phyloP scores from a whole-genome alignment of 129 eudicot genomes.

The Oenanthe sinensis region DNA sequence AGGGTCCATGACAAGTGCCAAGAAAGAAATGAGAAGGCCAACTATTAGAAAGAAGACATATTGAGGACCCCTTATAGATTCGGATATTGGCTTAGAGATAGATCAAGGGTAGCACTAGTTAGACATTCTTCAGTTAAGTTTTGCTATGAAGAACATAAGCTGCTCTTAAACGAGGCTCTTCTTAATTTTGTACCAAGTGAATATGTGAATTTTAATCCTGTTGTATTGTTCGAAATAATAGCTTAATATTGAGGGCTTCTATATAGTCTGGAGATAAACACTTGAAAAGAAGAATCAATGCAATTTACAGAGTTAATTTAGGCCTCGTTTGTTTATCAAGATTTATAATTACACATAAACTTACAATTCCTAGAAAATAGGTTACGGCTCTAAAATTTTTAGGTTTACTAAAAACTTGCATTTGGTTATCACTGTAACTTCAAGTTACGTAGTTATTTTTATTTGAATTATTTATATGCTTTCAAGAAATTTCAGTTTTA shows the following conservation, averaged over 20 bases:
- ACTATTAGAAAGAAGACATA: slow-evolving; percentile 65
- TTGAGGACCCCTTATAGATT: slow-evolving; percentile 23
- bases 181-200: slow-evolving; percentile 11
- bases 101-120: neutral
- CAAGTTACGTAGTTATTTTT: too few species aligned
- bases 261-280: neutral
- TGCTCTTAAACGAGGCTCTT: slow-evolving; percentile 10
- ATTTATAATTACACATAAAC: too few species aligned
- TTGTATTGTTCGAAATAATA: neutral
- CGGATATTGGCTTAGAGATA: slow-evolving; percentile 5
- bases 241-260: slow-evolving; percentile 5
- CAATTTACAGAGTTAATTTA: neutral
- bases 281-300: neutral
- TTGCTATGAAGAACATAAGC: neutral
- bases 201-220: neutral
- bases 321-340: too few species aligned
- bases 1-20: slow-evolving; percentile 41
- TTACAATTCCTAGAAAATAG: too few species aligned
- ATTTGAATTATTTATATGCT: too few species aligned
- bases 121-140: slow-evolving; percentile 1
- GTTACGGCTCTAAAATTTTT: too few species aligned
- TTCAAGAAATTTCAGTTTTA: too few species aligned
- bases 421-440: too few species aligned
- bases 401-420: too few species aligned
- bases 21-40: slow-evolving; percentile 52